Evolutionary conservation across 805 yeast species (phyloP).

Genomic region (Sugiyamaella floridensis): DNA sequence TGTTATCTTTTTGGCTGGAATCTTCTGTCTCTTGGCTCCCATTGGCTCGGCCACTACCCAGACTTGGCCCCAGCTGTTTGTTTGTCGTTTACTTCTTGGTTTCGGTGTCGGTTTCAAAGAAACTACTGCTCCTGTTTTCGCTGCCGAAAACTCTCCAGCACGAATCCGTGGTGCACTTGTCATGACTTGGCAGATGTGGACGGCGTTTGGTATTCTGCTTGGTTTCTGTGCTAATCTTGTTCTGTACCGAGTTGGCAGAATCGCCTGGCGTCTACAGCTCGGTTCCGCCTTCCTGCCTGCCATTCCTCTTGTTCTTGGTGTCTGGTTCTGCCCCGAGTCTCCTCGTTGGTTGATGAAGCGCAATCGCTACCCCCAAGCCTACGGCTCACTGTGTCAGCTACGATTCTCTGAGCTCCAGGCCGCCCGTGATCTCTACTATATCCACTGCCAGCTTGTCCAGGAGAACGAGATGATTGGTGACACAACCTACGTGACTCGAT

Average conservation of each 20-base stretch:
- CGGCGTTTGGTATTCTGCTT: slow-evolving; percentile 62
- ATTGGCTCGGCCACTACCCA: slow-evolving; percentile 51
- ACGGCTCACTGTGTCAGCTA: slow-evolving; percentile 39
- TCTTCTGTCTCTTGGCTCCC: slow-evolving; percentile 45
- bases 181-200: slow-evolving; percentile 65
- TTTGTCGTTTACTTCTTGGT: slow-evolving; percentile 52
- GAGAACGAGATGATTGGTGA: slow-evolving; percentile 28
- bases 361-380: slow-evolving; percentile 43
- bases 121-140: slow-evolving; percentile 58
- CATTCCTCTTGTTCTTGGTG: slow-evolving; percentile 39
- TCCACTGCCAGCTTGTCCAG: slow-evolving; percentile 42
- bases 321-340: slow-evolving; percentile 53
- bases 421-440: slow-evolving; percentile 57
- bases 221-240: slow-evolving; percentile 56
- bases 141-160: slow-evolving; percentile 55
- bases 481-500: slow-evolving; percentile 21
- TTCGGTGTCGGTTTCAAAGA: slow-evolving; percentile 60
- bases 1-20: slow-evolving; percentile 51
- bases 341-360: slow-evolving; percentile 61
- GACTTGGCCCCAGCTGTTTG: slow-evolving; percentile 51
- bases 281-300: slow-evolving; percentile 58
- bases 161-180: slow-evolving; percentile 54
- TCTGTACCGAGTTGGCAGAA: slow-evolving; percentile 35
- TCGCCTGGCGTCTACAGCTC: slow-evolving; percentile 55
- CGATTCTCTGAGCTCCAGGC: slow-evolving; percentile 46